phyloP scores from a whole-genome alignment of 2,329 filamentous ascomycete genomes.

The Clarireedia hainanense region DNA sequence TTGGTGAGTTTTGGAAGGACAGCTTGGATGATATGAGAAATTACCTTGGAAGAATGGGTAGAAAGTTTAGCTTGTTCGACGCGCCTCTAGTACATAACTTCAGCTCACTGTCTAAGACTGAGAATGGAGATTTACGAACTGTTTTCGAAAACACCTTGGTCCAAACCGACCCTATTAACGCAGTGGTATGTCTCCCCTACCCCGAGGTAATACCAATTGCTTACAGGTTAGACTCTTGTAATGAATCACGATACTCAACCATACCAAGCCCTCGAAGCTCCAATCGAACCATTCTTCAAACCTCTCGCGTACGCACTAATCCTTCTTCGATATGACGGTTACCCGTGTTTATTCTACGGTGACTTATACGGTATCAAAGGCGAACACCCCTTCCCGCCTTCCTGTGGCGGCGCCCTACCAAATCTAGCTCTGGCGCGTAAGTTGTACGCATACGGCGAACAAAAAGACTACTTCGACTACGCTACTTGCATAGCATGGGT shows the following conservation, averaged over 20 bases:
- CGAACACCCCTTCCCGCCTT: conserved; percentile 41
- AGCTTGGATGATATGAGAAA: conserved; percentile 45
- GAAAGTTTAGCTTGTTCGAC: conserved; percentile 57
- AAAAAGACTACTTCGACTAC: conserved; percentile 55
- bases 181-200: conserved; percentile 40
- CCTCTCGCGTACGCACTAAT: conserved; percentile 65
- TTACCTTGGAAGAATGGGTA: conserved; percentile 51
- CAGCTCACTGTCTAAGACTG: conserved; percentile 47
- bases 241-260: conserved; percentile 66
- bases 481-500: conserved; percentile 53
- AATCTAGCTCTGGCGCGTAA: conserved; percentile 54
- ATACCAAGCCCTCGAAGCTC: conserved; percentile 54
- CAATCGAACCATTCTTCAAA: conserved; percentile 60
- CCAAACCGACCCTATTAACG: conserved; percentile 41
- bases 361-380: conserved; percentile 56
- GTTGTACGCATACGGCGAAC: conserved; percentile 58
- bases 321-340: conserved; percentile 53
- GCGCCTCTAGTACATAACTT: conserved; percentile 63
- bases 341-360: conserved; percentile 64
- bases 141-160: conserved; percentile 57
- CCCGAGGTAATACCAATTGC: not conserved
- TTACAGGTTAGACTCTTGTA: conserved; percentile 46
- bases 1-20: conserved; percentile 63
- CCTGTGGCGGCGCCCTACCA: conserved; percentile 47
- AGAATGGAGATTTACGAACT: conserved; percentile 51